Conservation (phyloP, 208 protist genomes). For the Acanthamoeba triangularis region DNA sequence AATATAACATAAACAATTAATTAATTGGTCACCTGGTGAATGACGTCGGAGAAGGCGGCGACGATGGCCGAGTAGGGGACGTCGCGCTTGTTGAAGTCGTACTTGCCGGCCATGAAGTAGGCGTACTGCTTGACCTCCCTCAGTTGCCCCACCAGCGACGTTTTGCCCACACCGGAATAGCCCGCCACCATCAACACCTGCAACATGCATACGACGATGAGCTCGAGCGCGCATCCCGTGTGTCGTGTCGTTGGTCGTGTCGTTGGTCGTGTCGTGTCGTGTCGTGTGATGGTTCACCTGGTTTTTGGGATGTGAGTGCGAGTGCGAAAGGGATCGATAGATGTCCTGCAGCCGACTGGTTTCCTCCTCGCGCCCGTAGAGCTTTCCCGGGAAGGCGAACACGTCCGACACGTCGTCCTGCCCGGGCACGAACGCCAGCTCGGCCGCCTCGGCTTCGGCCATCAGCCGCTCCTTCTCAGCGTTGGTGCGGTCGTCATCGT, state of each 20-base stretch:
- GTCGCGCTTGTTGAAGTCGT: slow-evolving; percentile 75
- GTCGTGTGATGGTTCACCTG: not conserved
- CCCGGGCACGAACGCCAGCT: slow-evolving; percentile 26
- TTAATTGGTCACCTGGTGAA: slow-evolving; percentile 22
- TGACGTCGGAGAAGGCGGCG: slow-evolving; percentile 16
- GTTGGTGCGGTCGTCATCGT: not conserved
- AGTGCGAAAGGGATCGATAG: slow-evolving; percentile 10
- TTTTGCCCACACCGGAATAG: slow-evolving; percentile 71
- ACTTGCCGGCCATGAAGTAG: slow-evolving; percentile 72
- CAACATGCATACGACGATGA: not conserved
- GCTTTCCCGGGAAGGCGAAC: slow-evolving; percentile 27
- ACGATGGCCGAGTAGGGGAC: slow-evolving; percentile 74
- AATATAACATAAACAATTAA: not conserved
- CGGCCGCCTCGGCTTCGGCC: slow-evolving; percentile 1
- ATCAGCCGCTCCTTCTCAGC: not conserved
- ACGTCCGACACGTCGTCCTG: slow-evolving; percentile 70
- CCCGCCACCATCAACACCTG: slow-evolving; percentile 49
- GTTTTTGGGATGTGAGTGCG: not conserved
- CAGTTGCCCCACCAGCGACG: slow-evolving; percentile 48
- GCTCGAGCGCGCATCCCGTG: not conserved
- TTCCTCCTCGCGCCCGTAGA: slow-evolving; percentile 64
- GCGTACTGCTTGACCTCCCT: slow-evolving; percentile 34
- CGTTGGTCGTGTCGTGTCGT: not conserved
- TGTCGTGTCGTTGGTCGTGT: not conserved
- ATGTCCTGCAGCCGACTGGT: not conserved